Percentiles rank a stretch among this genome's conserved stretches.
These are phyloP conservation scores for Fonsecaea nubica DNA, from an alignment of 2,329 filamentous ascomycete species.

Conservation along the genomic window DNA sequence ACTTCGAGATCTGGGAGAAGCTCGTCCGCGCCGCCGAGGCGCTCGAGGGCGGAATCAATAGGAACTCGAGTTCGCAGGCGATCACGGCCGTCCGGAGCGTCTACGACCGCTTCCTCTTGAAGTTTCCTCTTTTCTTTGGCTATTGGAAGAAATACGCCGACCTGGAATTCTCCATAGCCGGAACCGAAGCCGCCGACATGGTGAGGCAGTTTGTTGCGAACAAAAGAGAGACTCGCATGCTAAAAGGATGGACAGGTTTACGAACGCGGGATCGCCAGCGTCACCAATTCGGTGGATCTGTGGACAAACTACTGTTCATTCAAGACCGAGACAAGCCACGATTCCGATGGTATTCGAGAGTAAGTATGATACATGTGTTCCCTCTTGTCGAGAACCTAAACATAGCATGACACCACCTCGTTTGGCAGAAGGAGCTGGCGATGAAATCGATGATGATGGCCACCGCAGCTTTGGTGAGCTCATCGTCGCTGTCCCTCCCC, in stretches of 20 bases:
- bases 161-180: constrained; percentile 93
- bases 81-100: constrained; percentile 84
- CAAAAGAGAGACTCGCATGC: constrained; percentile 17
- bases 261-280: constrained; percentile 90
- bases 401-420: constrained; percentile 52
- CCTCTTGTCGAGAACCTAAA: constrained; percentile 62
- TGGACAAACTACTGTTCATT: constrained; percentile 98
- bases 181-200: constrained; percentile 96
- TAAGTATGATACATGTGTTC: constrained; percentile 81
- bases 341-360: constrained; percentile 96
- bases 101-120: constrained; percentile 91
- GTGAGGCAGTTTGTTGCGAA: constrained; percentile 56
- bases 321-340: constrained; percentile 97
- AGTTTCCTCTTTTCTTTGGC: constrained; percentile 93
- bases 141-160: constrained; percentile 99
- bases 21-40: constrained; percentile 81
- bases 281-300: constrained; percentile 90
- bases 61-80: constrained; percentile 93
- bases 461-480: constrained; percentile 66
- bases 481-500: constrained; percentile 53
- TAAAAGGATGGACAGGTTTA: constrained; percentile 70
- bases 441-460: constrained; percentile 49
- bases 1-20: constrained; percentile 94
- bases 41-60: constrained; percentile 90
- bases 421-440: constrained; percentile 42